phyloP scores from a whole-genome alignment of 495 filamentous ascomycete species.

The Penicillium macrosclerotiorum region DNA sequence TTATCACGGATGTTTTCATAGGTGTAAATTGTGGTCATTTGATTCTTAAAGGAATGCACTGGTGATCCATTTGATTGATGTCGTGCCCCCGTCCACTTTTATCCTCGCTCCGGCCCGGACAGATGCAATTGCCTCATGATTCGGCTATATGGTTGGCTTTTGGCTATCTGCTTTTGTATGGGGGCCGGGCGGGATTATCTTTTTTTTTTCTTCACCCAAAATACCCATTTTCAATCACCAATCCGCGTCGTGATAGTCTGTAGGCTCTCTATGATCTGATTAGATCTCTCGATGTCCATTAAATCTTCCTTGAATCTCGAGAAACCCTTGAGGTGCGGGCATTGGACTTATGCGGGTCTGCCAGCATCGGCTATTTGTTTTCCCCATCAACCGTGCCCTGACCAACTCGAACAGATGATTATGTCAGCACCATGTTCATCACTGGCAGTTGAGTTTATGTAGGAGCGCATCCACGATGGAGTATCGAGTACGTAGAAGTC shows the following conservation, averaged over 20 bases:
- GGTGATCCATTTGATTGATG: slow-evolving; percentile 20
- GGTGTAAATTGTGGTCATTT: slow-evolving; percentile 48
- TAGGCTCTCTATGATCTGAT: neutral
- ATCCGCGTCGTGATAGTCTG: no score
- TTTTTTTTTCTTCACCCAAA: no score
- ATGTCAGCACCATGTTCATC: no score
- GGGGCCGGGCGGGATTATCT: no score
- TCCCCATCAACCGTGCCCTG: neutral
- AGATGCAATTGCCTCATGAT: neutral
- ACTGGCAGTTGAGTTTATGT: no score
- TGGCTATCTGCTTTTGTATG: neutral
- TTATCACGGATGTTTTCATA: slow-evolving; percentile 45
- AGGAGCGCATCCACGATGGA: no score
- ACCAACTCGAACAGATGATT: no score
- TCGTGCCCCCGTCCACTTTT: neutral
- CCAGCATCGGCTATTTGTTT: slow-evolving; percentile 10
- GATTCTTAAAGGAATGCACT: slow-evolving; percentile 33
- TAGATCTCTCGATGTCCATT: neutral
- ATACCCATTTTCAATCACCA: no score
- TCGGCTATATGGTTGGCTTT: slow-evolving; percentile 3
- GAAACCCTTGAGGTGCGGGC: neutral
- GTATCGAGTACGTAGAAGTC: no score
- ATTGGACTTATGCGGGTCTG: neutral
- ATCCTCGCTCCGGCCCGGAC: no score
- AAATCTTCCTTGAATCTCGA: neutral